phyloP scores from a whole-genome alignment of 306 rosid genomes.

The Elaeagnus macrophylla region DNA sequence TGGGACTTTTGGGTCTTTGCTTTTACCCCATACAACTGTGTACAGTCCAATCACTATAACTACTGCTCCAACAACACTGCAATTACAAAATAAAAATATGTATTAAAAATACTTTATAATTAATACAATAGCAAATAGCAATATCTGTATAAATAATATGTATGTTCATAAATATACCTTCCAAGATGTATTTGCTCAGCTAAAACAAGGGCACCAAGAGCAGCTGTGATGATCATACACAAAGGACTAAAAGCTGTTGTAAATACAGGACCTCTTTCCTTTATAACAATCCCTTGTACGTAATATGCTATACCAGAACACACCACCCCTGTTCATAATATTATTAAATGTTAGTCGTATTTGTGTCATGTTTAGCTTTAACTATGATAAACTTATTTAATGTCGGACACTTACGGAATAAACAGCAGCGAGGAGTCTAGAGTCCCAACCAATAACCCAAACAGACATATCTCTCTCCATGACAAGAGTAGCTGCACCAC shows the following conservation, averaged over 20 bases:
- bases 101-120: too few species aligned
- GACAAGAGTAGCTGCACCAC: slow-evolving; percentile 53
- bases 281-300: slow-evolving; percentile 75
- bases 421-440: slow-evolving; percentile 91
- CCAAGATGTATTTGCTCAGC: slow-evolving; percentile 77
- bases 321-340: slow-evolving; percentile 48
- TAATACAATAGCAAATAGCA: too few species aligned
- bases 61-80: slow-evolving; percentile 40
- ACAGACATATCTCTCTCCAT: slow-evolving; percentile 66
- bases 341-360: too few species aligned
- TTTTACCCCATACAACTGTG: slow-evolving; percentile 46
- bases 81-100: background rate
- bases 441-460: slow-evolving; percentile 90
- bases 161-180: slow-evolving; percentile 33
- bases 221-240: slow-evolving; percentile 87
- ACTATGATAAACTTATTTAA: too few species aligned
- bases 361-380: too few species aligned
- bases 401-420: slow-evolving; percentile 95
- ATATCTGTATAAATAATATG: background rate
- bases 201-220: slow-evolving; percentile 63
- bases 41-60: slow-evolving; percentile 38
- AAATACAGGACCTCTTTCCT: slow-evolving; percentile 86
- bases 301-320: slow-evolving; percentile 95
- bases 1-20: slow-evolving; percentile 22
- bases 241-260: slow-evolving; percentile 89